Evolutionary conservation across 1,284 basidiomycete genomes (phyloP).

Genomic region (Phellopilus nigrolimitatus): DNA sequence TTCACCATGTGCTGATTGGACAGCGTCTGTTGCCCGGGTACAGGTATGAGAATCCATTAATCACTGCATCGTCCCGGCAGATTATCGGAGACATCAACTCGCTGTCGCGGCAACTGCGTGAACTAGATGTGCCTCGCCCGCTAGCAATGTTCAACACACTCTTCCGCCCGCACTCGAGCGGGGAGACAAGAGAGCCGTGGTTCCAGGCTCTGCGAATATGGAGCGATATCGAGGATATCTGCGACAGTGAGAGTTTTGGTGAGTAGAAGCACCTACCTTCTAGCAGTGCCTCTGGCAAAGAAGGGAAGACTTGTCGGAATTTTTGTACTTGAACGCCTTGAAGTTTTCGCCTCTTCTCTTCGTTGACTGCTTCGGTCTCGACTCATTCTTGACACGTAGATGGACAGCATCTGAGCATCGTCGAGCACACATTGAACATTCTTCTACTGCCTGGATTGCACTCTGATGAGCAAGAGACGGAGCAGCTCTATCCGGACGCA

Average conservation of each 20-base stretch:
- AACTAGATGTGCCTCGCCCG: constrained; percentile 61
- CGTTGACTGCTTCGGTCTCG: constrained; percentile 14
- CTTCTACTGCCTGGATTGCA: constrained; percentile 37
- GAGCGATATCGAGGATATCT: constrained; percentile 68
- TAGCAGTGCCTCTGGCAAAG: neutral
- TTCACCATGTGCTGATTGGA: constrained; percentile 3
- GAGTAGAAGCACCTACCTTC: constrained; percentile 30
- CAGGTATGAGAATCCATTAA: constrained; percentile 70
- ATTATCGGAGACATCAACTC: constrained; percentile 64
- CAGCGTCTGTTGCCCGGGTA: constrained; percentile 1
- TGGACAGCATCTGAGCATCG: constrained; percentile 61
- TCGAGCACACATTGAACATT: constrained; percentile 53
- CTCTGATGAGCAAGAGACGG: constrained; percentile 20
- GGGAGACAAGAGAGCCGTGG: constrained; percentile 35
- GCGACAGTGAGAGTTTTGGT: constrained; percentile 74
- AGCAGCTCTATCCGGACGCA: constrained; percentile 30
- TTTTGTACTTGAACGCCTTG: neutral
- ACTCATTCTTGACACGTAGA: constrained; percentile 36
- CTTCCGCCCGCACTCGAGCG: constrained; percentile 40
- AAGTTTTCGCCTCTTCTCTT: constrained; percentile 3
- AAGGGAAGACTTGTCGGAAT: too few relatives aligned
- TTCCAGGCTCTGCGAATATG: constrained; percentile 61
- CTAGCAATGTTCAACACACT: constrained; percentile 52
- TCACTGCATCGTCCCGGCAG: constrained; percentile 66
- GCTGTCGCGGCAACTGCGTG: constrained; percentile 50